Evolutionary conservation across 2,329 filamentous ascomycete genomes (phyloP), one percentile per base, ranked within the genome.

Genomic region (Chrysoporthe puriensis): DNA sequence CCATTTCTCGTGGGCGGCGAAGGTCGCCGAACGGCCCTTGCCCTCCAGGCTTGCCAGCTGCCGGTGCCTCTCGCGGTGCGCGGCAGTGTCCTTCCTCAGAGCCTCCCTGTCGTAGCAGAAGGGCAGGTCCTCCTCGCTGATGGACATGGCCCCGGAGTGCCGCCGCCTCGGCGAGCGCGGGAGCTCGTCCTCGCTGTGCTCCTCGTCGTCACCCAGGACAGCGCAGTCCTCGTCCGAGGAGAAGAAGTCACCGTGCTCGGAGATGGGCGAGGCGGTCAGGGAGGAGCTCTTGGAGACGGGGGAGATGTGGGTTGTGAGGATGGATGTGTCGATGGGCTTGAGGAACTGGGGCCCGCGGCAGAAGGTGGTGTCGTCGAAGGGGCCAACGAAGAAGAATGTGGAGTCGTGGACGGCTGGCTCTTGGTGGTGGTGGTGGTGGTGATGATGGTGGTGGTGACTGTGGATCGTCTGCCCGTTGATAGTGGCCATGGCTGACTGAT

Each of bases 101-200:
- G 68, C 66, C 34, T 66, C 66, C 54, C 68, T 54, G 66, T 70
- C 66, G 26, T 65, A 62, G 66, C 68, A 70, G 21, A 65, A 58
- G 14, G 68, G 68, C 40, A 70, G 66, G 4, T 70, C 68, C 63
- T 70, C 68, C n/a, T 64, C 54, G 66, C 68, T 70, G 58, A 70
- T 67, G 66, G 68, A 70, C 46, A 70, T 68, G 66, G 68, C 68
- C 21, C 68, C 68, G 21, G 66, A 68, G 63, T 70, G 68, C 9
- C 68, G 66, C 43, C 68, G 62, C 59, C 64, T 58, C 14, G 68
- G 68, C 26, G 68, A 70, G 3, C 62, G 68, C 3, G 68, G 68
- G 13, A 70, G 68, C 66, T 70, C 68, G 62, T 68, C 68, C 16
- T 68, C 68, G 68, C 58, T 66, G 59, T 60, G 64, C 48, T 65